phyloP scores from a whole-genome alignment of 2,329 filamentous ascomycete species.

The Paecilomyces niveus region DNA sequence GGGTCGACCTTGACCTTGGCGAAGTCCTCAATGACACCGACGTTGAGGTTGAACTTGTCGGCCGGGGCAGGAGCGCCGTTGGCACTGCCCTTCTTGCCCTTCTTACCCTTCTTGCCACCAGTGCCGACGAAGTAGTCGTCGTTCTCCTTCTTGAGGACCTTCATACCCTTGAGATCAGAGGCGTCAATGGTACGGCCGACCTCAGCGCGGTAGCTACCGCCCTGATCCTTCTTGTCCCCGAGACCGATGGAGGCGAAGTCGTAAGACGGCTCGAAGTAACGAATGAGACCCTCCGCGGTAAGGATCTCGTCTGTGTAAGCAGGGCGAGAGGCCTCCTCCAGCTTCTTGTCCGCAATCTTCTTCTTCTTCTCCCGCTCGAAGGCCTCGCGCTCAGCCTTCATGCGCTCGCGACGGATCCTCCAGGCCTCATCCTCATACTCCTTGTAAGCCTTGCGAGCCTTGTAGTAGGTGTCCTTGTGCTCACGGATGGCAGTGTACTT shows the following conservation, averaged over 20 bases:
- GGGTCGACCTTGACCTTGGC: constrained; percentile 77
- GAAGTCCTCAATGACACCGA: constrained; percentile 87
- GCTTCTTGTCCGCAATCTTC: constrained; percentile 49
- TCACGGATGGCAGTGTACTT: constrained; percentile 77
- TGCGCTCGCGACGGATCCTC: constrained; percentile 67
- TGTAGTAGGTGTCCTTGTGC: constrained; percentile 83
- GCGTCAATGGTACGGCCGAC: constrained; percentile 78
- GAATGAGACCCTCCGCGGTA: constrained; percentile 77
- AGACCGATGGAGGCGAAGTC: constrained; percentile 56
- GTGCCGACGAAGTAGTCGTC: constrained; percentile 73
- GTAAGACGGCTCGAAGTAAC: constrained; percentile 82
- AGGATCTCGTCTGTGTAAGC: constrained; percentile 92
- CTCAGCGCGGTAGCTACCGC: constrained; percentile 69
- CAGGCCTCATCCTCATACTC: constrained; percentile 79
- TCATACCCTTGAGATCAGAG: constrained; percentile 75
- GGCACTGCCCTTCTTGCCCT: constrained; percentile 64
- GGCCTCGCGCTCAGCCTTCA: constrained; percentile 66
- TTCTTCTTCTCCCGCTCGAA: constrained; percentile 43
- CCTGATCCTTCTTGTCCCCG: constrained; percentile 36
- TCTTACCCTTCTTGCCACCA: constrained; percentile 79
- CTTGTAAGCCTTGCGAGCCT: constrained; percentile 71
- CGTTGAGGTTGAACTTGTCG: constrained; percentile 73
- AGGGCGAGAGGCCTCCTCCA: constrained; percentile 54
- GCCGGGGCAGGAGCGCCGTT: constrained; percentile 41
- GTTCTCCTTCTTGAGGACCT: constrained; percentile 78